Evolutionary conservation across 805 yeast genomes (phyloP), one percentile per base, ranked within the genome.

Genomic region (Candida sakaeoensis): DNA sequence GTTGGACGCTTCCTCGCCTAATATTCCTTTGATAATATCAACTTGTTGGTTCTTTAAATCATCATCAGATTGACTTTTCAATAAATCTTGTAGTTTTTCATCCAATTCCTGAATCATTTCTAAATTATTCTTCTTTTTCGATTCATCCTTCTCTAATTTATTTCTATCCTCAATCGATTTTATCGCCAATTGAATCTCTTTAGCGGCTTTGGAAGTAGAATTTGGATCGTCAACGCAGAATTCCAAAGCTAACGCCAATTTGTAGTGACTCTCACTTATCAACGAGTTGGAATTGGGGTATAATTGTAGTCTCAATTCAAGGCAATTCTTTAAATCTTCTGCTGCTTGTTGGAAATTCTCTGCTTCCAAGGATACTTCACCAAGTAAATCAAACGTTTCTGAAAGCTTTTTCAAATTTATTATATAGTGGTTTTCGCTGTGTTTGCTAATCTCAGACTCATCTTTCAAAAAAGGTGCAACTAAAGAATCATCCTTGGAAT

Each of bases 311-410:
- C 85, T 73, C 32, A 82, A 60, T 21, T 74, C 61, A 24, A 85
- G 68, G 29, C 87, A 70, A 14, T 74, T 61, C 34, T 70, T 64
- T 42, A 88, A 77, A 57, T 90, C 96, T 14, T 65, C 64, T 0
- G 82, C 75, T 0, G 96, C 86, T 58, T 87, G 95, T 12, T 68
- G 62, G 58, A 89, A 89, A 59, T 87, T 86, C 51, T 91, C 97
- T 2, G 93, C 77, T 55, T 91, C 99, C 32, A 90, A 68, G 0
- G 95, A 82, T 8, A 90, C 84, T 55, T 91, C 97, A 23, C 98
- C 98, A 13, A 89, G 68, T 8, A 90, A 60, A 53, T 85, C 90
- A 55, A 80, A 84, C 1, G 82, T 75, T 41, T 86, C 90, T 0
- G 90, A 79, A 16, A 89, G 64, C 47, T 79, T 84, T 50, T 70